Evolutionary conservation across 352 stramenopile genomes (phyloP).

Genomic region (Phytophthora pluvialis): DNA sequence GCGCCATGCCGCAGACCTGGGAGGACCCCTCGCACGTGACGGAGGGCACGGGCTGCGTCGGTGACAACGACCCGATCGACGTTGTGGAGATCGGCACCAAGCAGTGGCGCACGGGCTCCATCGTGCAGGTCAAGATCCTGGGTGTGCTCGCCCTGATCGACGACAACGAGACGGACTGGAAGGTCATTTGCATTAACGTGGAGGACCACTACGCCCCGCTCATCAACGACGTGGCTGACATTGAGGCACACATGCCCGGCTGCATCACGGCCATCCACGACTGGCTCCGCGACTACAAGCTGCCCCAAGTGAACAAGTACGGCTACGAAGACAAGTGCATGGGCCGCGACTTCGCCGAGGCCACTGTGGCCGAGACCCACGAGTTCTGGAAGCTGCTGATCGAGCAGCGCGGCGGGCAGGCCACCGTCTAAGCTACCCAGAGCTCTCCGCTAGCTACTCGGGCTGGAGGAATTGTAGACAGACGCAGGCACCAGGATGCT

Average conservation of each 20-base stretch:
- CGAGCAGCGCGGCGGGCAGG: conserved; percentile 82
- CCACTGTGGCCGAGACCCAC: conserved; percentile 85
- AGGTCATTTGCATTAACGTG: conserved; percentile 97
- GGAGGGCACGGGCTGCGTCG: conserved; percentile 79
- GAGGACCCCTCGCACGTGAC: conserved; percentile 95
- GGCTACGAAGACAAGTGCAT: conserved; percentile 98
- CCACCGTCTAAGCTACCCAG: conserved; percentile 65
- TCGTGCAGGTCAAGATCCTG: conserved; percentile 98
- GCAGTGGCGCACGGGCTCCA: conserved; percentile 91
- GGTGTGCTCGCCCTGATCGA: conserved; percentile 99
- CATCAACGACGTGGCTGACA: conserved; percentile 98
- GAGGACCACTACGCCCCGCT: conserved; percentile 97
- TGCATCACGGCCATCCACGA: conserved; percentile 94
- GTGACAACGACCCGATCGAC: conserved; percentile 99
- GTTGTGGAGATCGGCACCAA: conserved; percentile 98
- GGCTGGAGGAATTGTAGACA: conserved; percentile 35
- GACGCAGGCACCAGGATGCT: conserved; percentile 35
- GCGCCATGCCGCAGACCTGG: conserved; percentile 98
- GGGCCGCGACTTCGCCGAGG: conserved; percentile 88
- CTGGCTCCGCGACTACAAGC: conserved; percentile 99
- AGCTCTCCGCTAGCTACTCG: conserved; percentile 15
- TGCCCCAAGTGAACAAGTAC: conserved; percentile 99
- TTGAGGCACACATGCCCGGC: conserved; percentile 95
- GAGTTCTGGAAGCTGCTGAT: conserved; percentile 93
- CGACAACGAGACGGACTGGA: conserved; percentile 99